A percentile compares a stretch with the other conserved stretches of the same genome.
These are phyloP conservation scores for Coccinonectria pachysandricola DNA, from an alignment of 2,329 filamentous ascomycete genomes.

Conservation along the genomic window DNA sequence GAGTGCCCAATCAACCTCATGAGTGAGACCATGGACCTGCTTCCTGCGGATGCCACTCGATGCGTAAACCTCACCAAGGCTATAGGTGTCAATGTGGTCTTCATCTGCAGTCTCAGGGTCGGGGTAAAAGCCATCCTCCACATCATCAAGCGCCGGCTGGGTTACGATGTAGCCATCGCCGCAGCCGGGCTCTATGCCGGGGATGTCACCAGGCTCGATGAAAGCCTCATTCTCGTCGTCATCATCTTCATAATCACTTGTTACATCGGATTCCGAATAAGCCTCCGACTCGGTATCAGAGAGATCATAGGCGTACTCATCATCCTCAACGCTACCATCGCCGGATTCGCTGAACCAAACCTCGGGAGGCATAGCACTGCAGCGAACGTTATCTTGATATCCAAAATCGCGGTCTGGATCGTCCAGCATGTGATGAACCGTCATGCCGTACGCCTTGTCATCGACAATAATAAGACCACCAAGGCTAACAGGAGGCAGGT, in stretches of 20 bases:
- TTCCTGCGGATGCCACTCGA: conserved; percentile 81
- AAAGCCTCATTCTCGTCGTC: conserved; percentile 43
- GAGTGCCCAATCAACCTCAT: conserved; percentile 93
- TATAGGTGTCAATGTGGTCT: conserved; percentile 74
- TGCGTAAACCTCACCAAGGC: conserved; percentile 75
- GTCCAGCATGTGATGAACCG: conserved; percentile 93
- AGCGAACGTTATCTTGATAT: conserved; percentile 20
- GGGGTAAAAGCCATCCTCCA: conserved; percentile 74
- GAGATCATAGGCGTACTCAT: conserved; percentile 50
- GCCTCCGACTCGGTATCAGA: conserved; percentile 51
- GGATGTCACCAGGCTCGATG: conserved; percentile 62
- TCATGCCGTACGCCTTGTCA: conserved; percentile 81
- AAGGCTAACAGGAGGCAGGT: conserved; percentile 83
- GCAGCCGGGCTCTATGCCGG: conserved; percentile 63
- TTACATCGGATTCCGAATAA: conserved; percentile 40
- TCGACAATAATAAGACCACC: conserved; percentile 82
- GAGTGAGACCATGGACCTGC: conserved; percentile 58
- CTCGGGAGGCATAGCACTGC: conserved; percentile 29
- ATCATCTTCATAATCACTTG: conserved; percentile 41
- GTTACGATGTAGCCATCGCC: conserved; percentile 75
- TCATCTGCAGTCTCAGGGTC: conserved; percentile 59
- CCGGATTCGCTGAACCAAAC: conserved; percentile 34
- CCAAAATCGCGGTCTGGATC: conserved; percentile 42
- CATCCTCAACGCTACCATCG: conserved; percentile 33
- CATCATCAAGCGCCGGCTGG: conserved; percentile 83